Conservation (phyloP, 805 yeast species). For the Saccharomycopsis fibuligera region DNA sequence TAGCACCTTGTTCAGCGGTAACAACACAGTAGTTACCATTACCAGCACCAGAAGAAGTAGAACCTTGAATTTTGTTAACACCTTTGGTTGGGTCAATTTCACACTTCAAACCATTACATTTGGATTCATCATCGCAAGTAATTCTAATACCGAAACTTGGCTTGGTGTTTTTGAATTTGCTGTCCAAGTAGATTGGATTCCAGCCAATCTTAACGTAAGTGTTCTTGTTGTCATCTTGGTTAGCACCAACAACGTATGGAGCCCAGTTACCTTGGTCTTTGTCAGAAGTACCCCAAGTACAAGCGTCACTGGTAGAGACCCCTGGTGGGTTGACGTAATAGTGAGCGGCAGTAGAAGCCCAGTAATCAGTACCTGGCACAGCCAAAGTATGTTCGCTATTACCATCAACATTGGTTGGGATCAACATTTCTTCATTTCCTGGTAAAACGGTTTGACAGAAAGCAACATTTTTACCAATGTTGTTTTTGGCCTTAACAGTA, state of each 20-base stretch:
- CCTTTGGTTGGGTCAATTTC: constrained; percentile 70
- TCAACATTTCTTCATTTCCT: constrained; percentile 91
- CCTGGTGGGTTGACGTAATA: constrained; percentile 84
- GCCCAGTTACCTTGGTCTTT: constrained; percentile 86
- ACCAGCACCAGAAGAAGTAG: constrained; percentile 44
- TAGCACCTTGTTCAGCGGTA: constrained; percentile 58
- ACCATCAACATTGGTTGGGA: constrained; percentile 65
- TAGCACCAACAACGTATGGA: constrained; percentile 90
- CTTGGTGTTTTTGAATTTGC: constrained; percentile 41
- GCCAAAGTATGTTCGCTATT: constrained; percentile 52
- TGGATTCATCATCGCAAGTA: constrained; percentile 60
- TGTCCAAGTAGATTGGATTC: constrained; percentile 80
- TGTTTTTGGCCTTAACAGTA: constrained; percentile 56
- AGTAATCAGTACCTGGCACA: constrained; percentile 79
- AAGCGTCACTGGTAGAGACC: constrained; percentile 64
- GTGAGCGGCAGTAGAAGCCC: constrained; percentile 84
- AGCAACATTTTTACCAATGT: constrained; percentile 56
- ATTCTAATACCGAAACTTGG: constrained; percentile 71
- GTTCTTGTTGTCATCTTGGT: constrained; percentile 60
- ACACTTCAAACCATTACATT: constrained; percentile 76
- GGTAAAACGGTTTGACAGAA: constrained; percentile 92
- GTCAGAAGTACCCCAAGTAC: constrained; percentile 72
- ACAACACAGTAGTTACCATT: constrained; percentile 79
- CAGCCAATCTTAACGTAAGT: constrained; percentile 84
- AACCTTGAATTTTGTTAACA: constrained; percentile 48